Conservation (phyloP, 306 rosid species). For the Cicer yamashitae region DNA sequence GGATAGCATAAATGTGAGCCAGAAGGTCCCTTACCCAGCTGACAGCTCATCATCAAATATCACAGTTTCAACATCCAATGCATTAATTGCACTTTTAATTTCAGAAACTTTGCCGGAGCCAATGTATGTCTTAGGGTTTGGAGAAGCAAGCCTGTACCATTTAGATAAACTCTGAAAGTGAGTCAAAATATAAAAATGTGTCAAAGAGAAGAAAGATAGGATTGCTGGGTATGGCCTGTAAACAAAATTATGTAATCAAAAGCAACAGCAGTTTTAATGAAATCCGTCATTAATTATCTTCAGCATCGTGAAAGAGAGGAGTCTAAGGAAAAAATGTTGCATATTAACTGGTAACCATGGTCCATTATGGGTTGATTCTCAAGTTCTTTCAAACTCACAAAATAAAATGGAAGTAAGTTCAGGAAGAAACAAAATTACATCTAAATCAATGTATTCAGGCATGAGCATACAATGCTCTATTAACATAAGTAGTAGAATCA, state of each 20-base stretch:
- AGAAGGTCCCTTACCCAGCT: conserved; percentile 68
- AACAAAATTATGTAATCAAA: background rate
- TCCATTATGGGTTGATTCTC: conserved; percentile 3
- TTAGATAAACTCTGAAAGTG: conserved; percentile 30
- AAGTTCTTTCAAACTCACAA: background rate
- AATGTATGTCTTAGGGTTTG: conserved; percentile 92
- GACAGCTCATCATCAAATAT: conserved; percentile 95
- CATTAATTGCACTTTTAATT: conserved; percentile 87
- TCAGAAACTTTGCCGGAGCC: conserved; percentile 97
- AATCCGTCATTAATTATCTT: conserved; percentile 1
- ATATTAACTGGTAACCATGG: background rate
- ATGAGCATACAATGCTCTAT: background rate
- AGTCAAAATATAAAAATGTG: conserved; percentile 35
- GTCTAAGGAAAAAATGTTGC: background rate
- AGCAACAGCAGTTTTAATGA: conserved; percentile 5
- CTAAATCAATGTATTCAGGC: conserved; percentile 9
- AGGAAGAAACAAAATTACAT: conserved; percentile 1
- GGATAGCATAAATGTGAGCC: conserved; percentile 36
- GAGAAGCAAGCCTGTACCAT: conserved; percentile 71
- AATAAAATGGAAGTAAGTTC: background rate
- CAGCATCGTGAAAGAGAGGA: conserved; percentile 3
- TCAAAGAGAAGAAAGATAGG: conserved; percentile 20
- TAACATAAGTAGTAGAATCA: conserved; percentile 7
- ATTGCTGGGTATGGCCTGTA: conserved; percentile 2
- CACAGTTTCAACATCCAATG: conserved; percentile 79